These are phyloP conservation scores for Modicella reniformis DNA, from an alignment of 371 early-diverging fungal species.

Conservation along the genomic window DNA sequence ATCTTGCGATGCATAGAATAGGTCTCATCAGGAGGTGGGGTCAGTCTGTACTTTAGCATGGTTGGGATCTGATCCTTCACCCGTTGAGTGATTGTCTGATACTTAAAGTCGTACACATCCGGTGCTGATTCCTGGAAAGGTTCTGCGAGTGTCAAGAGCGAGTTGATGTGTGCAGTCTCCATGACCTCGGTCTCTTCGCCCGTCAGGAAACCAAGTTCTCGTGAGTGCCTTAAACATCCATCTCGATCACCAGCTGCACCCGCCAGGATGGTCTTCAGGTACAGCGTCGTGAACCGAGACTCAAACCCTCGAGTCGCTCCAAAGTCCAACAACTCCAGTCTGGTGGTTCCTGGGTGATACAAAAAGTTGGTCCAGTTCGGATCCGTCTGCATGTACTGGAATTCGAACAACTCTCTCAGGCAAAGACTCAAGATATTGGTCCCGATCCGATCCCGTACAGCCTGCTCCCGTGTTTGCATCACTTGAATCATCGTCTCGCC, in stretches of 20 bases:
- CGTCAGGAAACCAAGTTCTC: conserved; percentile 90
- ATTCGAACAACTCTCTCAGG: conserved; percentile 89
- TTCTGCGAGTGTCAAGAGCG: conserved; percentile 86
- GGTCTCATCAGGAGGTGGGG: conserved; percentile 96
- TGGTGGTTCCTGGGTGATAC: conserved; percentile 73
- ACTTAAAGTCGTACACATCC: conserved; percentile 79
- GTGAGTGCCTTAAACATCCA: conserved; percentile 78
- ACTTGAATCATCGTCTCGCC: conserved; percentile 80
- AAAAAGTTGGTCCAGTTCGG: conserved; percentile 98
- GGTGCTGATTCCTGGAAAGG: conserved; percentile 77
- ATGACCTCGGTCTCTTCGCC: conserved; percentile 91
- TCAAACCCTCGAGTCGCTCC: conserved; percentile 91
- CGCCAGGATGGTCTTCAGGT: conserved; percentile 79
- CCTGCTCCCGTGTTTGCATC: conserved; percentile 70
- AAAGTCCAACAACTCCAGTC: conserved; percentile 91
- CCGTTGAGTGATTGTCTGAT: conserved; percentile 81
- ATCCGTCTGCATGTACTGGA: conserved; percentile 97
- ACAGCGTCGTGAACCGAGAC: conserved; percentile 76
- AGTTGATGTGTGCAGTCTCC: conserved; percentile 90
- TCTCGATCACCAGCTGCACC: conserved; percentile 82
- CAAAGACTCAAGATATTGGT: conserved; percentile 79
- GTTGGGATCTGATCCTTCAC: conserved; percentile 91
- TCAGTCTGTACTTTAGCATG: conserved; percentile 92
- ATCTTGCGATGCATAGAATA: conserved; percentile 95
- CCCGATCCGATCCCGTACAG: conserved; percentile 73